phyloP scores from a whole-genome alignment of 2,329 filamentous ascomycete species.

The Apiospora malaysiana region DNA sequence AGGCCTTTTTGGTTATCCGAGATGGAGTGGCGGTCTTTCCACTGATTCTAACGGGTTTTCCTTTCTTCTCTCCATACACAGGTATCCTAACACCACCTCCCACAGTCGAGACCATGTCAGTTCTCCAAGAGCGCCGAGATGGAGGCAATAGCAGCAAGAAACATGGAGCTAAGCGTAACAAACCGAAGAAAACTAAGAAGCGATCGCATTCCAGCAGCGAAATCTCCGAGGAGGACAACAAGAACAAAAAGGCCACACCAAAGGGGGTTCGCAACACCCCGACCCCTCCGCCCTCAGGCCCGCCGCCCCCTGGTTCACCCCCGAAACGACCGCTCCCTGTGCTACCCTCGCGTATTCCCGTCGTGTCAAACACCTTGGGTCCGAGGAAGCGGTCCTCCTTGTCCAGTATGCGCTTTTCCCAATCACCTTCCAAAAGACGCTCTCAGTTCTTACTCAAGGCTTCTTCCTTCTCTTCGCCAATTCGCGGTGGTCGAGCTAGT shows the following conservation, averaged over 20 bases:
- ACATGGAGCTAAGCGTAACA: background rate
- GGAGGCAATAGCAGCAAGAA: background rate
- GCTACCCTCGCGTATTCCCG: background rate
- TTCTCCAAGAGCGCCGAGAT: background rate
- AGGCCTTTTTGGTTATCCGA: slow-evolving; percentile 10
- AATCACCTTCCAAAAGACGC: background rate
- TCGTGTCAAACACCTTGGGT: background rate
- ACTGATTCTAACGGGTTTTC: background rate
- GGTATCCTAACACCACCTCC: background rate
- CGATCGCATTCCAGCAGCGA: background rate
- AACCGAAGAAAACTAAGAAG: background rate
- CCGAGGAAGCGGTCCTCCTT: slow-evolving; percentile 3
- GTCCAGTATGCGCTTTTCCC: slow-evolving; percentile 5
- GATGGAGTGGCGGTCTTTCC: slow-evolving; percentile 16
- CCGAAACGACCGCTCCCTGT: slow-evolving; percentile 6
- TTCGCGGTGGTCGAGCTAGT: background rate
- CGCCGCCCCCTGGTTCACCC: background rate
- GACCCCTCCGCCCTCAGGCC: background rate
- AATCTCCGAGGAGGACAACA: background rate
- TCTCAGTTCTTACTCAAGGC: background rate
- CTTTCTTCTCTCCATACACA: background rate
- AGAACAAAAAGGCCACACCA: background rate
- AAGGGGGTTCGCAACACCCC: background rate
- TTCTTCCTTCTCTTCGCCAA: background rate
- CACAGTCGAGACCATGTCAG: background rate